Evolutionary conservation across 257 asterid genomes (phyloP).

Genomic region (Fraxinus cuspidata): DNA sequence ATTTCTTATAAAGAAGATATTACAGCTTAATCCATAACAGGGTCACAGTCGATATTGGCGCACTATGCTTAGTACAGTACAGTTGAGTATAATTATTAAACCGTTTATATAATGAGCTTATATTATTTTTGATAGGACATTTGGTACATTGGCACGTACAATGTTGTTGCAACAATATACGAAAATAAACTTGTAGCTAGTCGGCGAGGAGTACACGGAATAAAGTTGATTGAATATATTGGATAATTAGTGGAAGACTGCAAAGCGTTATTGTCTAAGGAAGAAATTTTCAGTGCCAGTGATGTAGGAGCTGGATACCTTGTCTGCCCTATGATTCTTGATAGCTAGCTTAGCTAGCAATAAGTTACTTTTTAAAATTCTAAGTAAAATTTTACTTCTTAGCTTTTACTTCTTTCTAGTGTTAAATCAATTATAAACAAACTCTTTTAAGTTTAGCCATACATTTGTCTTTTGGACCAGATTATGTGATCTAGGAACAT

Average conservation of each 20-base stretch:
- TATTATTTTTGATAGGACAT: not conserved
- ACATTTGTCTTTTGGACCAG: too few relatives aligned
- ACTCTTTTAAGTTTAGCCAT: too few relatives aligned
- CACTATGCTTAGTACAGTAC: not conserved
- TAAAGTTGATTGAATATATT: constrained; percentile 35
- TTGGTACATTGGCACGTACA: not conserved
- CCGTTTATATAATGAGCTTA: not conserved
- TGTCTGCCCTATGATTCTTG: constrained; percentile 20
- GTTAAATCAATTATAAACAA: not conserved
- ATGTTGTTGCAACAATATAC: constrained; percentile 7
- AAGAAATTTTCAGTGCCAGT: constrained; percentile 36
- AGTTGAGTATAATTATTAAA: constrained; percentile 19
- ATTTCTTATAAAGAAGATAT: too few relatives aligned
- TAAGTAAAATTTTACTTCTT: not conserved
- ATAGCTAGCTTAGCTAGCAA: constrained; percentile 17
- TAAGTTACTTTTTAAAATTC: not conserved
- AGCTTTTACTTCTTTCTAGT: constrained; percentile 9
- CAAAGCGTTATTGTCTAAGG: constrained; percentile 31
- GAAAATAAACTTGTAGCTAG: not conserved
- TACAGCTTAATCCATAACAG: not conserved
- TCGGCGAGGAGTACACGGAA: constrained; percentile 34
- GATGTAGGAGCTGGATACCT: constrained; percentile 64
- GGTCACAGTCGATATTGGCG: not conserved
- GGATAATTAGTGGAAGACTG: constrained; percentile 35
- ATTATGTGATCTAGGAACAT: too few relatives aligned